Evolutionary conservation across 495 filamentous ascomycete genomes (phyloP), one percentile per base, ranked within the genome.

Genomic region (Opeltia flavorubescens): DNA sequence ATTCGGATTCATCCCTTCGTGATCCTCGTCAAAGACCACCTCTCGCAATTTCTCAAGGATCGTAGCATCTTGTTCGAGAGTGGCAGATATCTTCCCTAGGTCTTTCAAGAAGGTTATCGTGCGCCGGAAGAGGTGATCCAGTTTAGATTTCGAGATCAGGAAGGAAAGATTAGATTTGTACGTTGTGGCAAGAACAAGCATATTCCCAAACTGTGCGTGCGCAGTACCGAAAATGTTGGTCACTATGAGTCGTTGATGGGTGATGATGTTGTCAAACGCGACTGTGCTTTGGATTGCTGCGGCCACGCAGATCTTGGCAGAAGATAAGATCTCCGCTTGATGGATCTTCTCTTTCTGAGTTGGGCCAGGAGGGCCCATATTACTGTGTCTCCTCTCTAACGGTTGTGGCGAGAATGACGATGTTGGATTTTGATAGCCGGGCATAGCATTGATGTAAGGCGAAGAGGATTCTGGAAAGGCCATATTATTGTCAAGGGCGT

Each of bases 181-280:
- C 4, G 80, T 83, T 1, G 89, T 87, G 18, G 85, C 77, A 1
- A 98, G 76, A 5, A 89, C 84, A 35, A 96, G 67, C 58, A 95
- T 78, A 59, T 96, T 98, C 43, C 91, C 91, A 63, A 94, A 98
- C 88, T 96, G 91, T 88, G 89, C 89, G 72, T 95, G 89, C 51
- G 88, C 83, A 11, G 89, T 96, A 20, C 89, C 89, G 61, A 93
- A 93, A 21, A 95, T 84, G 57, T 95, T 95, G 7, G 89, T 96
- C 35, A 95, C 77, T 27, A 95, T 79, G 23, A 83, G 78, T 4
- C 89, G 76, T 44, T 76, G 71, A 21, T 65, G 56, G 12, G 63
- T 61, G 11, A 61, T 56, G 29, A 71, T 68, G 0, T 79, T 78
- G 64, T 95, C 84, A 55, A 96, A 94, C 1, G 88, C 85, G 48